These are phyloP conservation scores for Boletus fagicola DNA, from an alignment of 768 basidiomycete species.

Conservation along the genomic window DNA sequence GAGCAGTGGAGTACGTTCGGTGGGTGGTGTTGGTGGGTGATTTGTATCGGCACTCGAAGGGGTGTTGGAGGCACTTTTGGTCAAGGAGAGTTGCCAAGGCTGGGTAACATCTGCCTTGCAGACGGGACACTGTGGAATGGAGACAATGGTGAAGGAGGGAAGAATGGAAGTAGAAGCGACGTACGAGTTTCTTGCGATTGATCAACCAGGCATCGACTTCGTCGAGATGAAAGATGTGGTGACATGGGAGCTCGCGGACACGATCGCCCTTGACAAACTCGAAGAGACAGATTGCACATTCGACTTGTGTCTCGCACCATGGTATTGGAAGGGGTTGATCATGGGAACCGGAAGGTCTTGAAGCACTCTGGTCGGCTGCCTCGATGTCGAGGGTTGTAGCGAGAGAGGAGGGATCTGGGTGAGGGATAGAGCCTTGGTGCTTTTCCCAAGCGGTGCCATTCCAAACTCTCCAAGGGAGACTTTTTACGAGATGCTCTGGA, in stretches of 20 bases:
- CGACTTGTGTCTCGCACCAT: conserved; percentile 79
- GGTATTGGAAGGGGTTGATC: conserved; percentile 41
- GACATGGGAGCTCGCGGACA: conserved; percentile 89
- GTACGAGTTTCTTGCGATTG: conserved; percentile 86
- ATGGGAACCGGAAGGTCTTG: conserved; percentile 27
- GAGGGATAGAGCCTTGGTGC: conserved; percentile 42
- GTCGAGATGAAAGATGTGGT: conserved; percentile 90
- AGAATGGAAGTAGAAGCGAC: conserved; percentile 28
- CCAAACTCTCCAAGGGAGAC: conserved; percentile 82
- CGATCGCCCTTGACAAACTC: conserved; percentile 85
- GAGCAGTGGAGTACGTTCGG: conserved; percentile 37
- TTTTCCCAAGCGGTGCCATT: conserved; percentile 80
- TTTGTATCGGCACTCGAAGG: conserved; percentile 3
- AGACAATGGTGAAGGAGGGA: conserved; percentile 7
- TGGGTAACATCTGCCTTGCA: conserved; percentile 92
- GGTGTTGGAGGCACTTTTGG: conserved; percentile 10
- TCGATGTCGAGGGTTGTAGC: conserved; percentile 38
- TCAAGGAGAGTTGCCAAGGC: conserved; percentile 37
- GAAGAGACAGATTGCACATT: conserved; percentile 93
- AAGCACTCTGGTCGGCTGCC: conserved; percentile 29
- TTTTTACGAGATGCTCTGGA: conserved; percentile 74
- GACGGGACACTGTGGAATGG: conserved; percentile 74
- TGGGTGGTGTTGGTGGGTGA: conserved; percentile 13
- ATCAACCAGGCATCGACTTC: conserved; percentile 94
- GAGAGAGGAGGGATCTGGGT: conserved; percentile 27